Base-by-base conservation (phyloP, 2,329 filamentous ascomycete genomes). In the Escovopsis sp. region DNA sequence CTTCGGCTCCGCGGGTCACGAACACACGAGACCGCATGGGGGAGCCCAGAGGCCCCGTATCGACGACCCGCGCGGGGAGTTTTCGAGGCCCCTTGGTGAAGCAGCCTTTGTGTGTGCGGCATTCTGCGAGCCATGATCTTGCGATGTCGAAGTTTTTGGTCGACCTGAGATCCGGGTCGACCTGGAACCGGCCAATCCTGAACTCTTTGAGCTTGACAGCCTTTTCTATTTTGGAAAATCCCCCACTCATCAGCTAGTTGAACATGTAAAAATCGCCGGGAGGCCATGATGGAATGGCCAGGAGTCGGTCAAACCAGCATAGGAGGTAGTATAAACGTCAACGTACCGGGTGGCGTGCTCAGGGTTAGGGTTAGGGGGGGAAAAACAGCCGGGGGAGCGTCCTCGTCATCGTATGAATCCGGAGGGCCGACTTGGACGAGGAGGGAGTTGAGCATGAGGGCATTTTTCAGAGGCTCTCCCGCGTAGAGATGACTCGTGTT, bases 41-140 rank as follows among this genome's bases (percentile, higher is more conserved):
- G 8, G 4, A 4, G 3, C 28, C 18, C 26, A 26, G 15, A 1
- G 26, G 8, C 3, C 43, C 36, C 15, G 42, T 37, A n/a, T 45
- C 43, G 9, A 45, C 33, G 9, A 45, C 40, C 1, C 43, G 40
- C 11, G 36, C 42, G 10, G 43, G 40, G 6, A 45, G 43, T 12
- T 39, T 26, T 9, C 30, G 36, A 15, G 19, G 2, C 4, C 23
- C 30, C 11, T 15, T 30, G 18, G 12, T 18, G 12, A 44, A 33
- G 32, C 39, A 44, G 26, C 10, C 15, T 4, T 32, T 7, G 8
- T 44, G 39, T 5, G 35, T 2, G 5, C 23, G 43, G 18, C 43
- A 41, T 12, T 41, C 30, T 9, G 34, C 6, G 23, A 42, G 36
- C 39, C 43, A 41, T 9, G 9, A 23, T 15, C 32, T 36, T 11